These are phyloP conservation scores for Saksenaea vasiformis DNA, from an alignment of 371 early-diverging fungal species.

Conservation along the genomic window DNA sequence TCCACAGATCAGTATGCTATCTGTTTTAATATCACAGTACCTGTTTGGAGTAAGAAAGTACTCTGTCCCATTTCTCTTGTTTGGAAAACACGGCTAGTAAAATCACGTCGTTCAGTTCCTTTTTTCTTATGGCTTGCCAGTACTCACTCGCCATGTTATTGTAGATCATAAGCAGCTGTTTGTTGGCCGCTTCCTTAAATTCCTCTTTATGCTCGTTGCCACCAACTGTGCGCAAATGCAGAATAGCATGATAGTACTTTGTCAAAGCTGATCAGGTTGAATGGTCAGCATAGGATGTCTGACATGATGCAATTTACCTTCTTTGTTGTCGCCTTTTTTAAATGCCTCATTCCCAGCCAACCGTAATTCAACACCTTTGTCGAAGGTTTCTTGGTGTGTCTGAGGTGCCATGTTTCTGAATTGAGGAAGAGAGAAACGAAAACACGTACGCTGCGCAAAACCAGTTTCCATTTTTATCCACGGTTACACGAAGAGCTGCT, in stretches of 20 bases:
- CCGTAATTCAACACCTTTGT: conserved; percentile 42
- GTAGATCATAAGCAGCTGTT: conserved; percentile 45
- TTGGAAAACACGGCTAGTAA: conserved; percentile 34
- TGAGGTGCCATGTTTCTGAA: background rate
- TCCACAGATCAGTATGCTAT: background rate
- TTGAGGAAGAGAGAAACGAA: background rate
- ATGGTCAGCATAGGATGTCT: background rate
- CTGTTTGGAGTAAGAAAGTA: conserved; percentile 33
- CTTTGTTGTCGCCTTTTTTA: conserved; percentile 29
- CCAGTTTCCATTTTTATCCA: too few species aligned
- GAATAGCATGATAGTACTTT: conserved; percentile 38
- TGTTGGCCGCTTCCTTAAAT: conserved; percentile 21
- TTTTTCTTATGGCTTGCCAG: background rate
- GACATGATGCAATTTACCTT: conserved; percentile 21
- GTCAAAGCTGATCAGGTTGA: conserved; percentile 23
- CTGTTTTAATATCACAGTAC: conserved; percentile 9
- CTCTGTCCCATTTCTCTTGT: conserved; percentile 46
- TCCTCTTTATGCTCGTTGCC: conserved; percentile 24
- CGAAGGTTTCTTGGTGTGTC: conserved; percentile 32
- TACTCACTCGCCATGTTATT: conserved; percentile 43
- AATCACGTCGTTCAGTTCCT: background rate
- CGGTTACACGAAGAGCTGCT: too few species aligned
- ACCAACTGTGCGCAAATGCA: conserved; percentile 42
- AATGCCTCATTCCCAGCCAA: conserved; percentile 40
- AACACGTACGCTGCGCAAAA: background rate